Evolutionary conservation across 306 rosid species (phyloP).

Genomic region (Rosa chinensis): DNA sequence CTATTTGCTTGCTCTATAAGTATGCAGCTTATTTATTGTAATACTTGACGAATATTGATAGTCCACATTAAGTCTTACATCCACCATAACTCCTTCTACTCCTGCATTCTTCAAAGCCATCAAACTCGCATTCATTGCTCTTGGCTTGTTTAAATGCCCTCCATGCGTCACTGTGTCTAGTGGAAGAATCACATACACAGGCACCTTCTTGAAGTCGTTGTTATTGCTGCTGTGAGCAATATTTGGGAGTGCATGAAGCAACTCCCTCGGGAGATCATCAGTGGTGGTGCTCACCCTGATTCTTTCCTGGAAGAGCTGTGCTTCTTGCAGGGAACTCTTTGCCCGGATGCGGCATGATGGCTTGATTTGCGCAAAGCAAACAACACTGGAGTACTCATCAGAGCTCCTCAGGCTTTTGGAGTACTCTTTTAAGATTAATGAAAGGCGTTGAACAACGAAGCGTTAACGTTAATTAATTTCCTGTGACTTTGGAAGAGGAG

Average conservation of each 20-base stretch:
- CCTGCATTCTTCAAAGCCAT: slow-evolving; percentile 86
- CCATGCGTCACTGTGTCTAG: slow-evolving; percentile 63
- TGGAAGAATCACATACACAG: slow-evolving; percentile 85
- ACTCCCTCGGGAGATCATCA: slow-evolving; percentile 37
- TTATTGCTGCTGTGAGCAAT: slow-evolving; percentile 15
- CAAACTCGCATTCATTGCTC: slow-evolving; percentile 82
- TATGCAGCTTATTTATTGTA: too few species aligned
- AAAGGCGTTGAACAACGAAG: slow-evolving; percentile 61
- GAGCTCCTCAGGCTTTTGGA: slow-evolving; percentile 33
- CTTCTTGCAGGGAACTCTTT: slow-evolving; percentile 41
- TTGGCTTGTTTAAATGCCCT: slow-evolving; percentile 62
- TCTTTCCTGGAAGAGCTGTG: slow-evolving; percentile 17
- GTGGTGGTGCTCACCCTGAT: background rate
- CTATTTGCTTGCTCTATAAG: too few species aligned
- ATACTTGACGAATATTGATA: too few species aligned
- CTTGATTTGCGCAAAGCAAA: slow-evolving; percentile 40
- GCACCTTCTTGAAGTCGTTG: slow-evolving; percentile 42
- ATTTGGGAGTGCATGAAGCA: slow-evolving; percentile 41
- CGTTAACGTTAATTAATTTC: slow-evolving; percentile 51
- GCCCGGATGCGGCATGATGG: slow-evolving; percentile 33
- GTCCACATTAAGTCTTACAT: too few species aligned
- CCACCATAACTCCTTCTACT: slow-evolving; percentile 95
- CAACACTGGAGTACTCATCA: slow-evolving; percentile 26
- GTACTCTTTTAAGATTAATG: slow-evolving; percentile 47
- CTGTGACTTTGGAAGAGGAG: too few species aligned